A percentile compares a stretch with the other conserved stretches of the same genome.
Evolutionary conservation across 108 stramenopile genomes (phyloP).

Genomic region (Schizochytrium sp.): DNA sequence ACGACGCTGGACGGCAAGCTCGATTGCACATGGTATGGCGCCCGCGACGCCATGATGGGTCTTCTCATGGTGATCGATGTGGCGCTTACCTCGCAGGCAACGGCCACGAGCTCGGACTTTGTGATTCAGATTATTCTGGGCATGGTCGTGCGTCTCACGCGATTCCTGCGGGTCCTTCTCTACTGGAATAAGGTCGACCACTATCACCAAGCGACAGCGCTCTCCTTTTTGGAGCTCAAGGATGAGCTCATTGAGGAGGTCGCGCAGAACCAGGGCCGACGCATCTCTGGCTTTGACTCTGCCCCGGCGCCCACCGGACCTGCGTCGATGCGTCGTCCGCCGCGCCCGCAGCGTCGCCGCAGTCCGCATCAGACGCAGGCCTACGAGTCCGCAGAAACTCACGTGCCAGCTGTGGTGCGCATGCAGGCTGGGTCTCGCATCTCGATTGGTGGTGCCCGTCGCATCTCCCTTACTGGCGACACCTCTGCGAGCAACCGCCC

Average conservation of each 20-base stretch:
- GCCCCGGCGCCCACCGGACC: background rate
- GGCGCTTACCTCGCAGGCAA: background rate
- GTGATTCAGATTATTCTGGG: background rate
- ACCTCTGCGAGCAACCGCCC: too few relatives aligned
- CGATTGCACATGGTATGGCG: background rate
- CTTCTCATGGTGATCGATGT: background rate
- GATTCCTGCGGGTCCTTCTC: background rate
- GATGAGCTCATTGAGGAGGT: background rate
- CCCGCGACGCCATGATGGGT: background rate
- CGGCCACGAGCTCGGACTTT: background rate
- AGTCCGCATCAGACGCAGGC: background rate
- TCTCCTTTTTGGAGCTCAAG: background rate
- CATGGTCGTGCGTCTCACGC: background rate
- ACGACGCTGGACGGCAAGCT: background rate
- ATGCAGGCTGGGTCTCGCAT: background rate
- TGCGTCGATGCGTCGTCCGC: background rate
- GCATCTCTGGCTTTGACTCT: background rate
- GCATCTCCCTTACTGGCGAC: background rate
- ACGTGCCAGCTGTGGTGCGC: background rate
- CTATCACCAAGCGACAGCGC: background rate
- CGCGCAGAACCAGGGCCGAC: background rate
- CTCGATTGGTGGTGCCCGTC: background rate
- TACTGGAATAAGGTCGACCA: conserved; percentile 8
- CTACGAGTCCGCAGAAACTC: background rate
- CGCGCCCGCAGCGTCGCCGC: background rate